Evolutionary conservation across 305 asterid genomes (phyloP), one percentile per base, ranked within the genome.

Genomic region (Caryopteris hybrid): DNA sequence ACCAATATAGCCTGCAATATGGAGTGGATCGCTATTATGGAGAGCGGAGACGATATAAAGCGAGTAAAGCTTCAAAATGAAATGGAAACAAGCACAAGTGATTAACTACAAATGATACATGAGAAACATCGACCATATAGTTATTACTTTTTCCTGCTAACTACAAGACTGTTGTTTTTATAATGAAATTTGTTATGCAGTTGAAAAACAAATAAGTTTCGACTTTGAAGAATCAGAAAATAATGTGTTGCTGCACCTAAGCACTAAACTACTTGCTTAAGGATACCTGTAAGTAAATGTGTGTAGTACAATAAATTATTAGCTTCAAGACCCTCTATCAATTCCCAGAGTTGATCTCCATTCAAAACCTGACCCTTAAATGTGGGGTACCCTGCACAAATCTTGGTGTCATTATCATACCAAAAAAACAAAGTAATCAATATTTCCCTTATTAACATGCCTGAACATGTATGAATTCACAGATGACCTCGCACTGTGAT

Each of bases 361-460:
- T 94, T 87, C 87, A 94, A 85, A 78, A 94, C 92, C 83, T 94
- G 96, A 3, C 97, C 99, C 83, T 91, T 94, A 72, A 89, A 94
- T 69, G 89, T 84, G 14, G 99, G 99, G 78, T 94, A 94, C 29
- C 99, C 99, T 94, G 95, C 81, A 82, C 23, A 79, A 43, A 34
- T 43, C 55, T 56, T 21, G 61, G 63, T 42, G 31, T 25, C 31
- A 27, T 29, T 50, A 45, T 76, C 63, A 82, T 53, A 54, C 70
- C 23, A 29, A 69, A 58, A 8, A 31, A 31, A 31, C n/a, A n/a
- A n/a, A n/a, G n/a, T n/a, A n/a, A n/a, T n/a, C n/a, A n/a, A n/a
- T n/a, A n/a, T n/a, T 67, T 8, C 46, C 60, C 48, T 50, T 36
- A 42, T 34, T 63, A 46, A 66, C 75, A 65, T 13, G 73, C 69